Base-by-base conservation (phyloP, 2,329 filamentous ascomycete genomes). In the Fusarium euwallaceae region DNA sequence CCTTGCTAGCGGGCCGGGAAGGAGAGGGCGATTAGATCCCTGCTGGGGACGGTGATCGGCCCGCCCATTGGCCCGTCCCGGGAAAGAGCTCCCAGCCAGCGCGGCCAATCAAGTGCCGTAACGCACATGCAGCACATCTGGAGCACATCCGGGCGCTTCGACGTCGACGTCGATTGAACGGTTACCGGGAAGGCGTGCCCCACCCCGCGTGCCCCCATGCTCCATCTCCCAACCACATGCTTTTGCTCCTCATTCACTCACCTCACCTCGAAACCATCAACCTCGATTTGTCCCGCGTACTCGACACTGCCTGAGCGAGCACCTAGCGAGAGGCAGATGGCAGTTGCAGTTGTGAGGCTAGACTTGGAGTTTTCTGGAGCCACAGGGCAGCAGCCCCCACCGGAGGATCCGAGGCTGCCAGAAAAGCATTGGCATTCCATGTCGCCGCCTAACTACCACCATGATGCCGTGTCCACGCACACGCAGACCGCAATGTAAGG, bases 51-150 rank as follows among this genome's bases (percentile, higher is more conserved):
- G 71, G 81, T 84, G 82, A 83, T 83, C 74, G 72, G 62, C 66
- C 69, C 70, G 72, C 74, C 80, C 73, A 83, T 83, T 83, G 82
- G 82, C 69, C 72, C 66, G 61, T 70, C 61, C 71, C 70, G 69
- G 56, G 64, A 71, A 64, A 79, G 72, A 76, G 74, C 77, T 74
- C 78, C 22, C 71, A 78, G 70, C 65, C 75, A 66, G 65, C 63
- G 43, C 73, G 74, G 65, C 85, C 84, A 86, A 86, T 86, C 76
- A 73, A 66, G 69, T 76, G 65, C 72, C 77, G 69, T 77, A 80
- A 79, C 75, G 73, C 71, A 77, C 66, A 58, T 81, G 75, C 76
- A 80, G 78, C 78, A 79, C 71, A 75, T 64, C 67, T 73, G 64
- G 59, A 53, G 64, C 56, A 51, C 64, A 76, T 60, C 63, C 78